A percentile compares a stretch with the other conserved stretches of the same genome.
Evolutionary conservation across 2,329 filamentous ascomycete genomes (phyloP).

Genomic region (Rhinocladiella mackenziei): DNA sequence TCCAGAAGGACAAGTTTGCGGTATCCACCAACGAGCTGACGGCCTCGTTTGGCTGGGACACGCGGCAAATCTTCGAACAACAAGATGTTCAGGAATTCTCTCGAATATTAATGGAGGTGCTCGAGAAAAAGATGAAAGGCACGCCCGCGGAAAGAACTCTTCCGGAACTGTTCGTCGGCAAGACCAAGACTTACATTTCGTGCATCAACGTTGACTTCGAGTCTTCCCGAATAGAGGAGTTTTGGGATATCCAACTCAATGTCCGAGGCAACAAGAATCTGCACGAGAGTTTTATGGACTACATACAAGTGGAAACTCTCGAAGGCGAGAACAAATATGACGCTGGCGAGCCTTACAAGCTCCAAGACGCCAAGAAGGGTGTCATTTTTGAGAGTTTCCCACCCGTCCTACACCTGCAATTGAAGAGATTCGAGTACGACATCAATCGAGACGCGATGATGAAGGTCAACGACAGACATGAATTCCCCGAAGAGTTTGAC

Average conservation of each 20-base stretch:
- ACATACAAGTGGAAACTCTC: conserved; percentile 92
- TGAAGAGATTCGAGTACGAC: conserved; percentile 98
- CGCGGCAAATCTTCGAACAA: conserved; percentile 95
- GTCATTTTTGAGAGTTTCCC: conserved; percentile 97
- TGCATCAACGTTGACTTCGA: conserved; percentile 99
- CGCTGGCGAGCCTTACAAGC: conserved; percentile 79
- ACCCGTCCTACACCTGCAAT: conserved; percentile 85
- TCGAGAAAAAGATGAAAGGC: conserved; percentile 98
- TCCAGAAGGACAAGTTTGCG: conserved; percentile 79
- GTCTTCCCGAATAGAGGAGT: conserved; percentile 91
- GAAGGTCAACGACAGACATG: conserved; percentile 66
- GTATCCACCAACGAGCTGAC: conserved; percentile 92
- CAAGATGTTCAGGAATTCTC: conserved; percentile 98
- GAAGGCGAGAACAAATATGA: conserved; percentile 99
- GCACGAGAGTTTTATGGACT: conserved; percentile 92
- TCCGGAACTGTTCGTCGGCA: conserved; percentile 88
- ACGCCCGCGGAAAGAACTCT: conserved; percentile 86
- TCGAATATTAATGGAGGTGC: conserved; percentile 91
- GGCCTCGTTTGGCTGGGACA: conserved; percentile 97
- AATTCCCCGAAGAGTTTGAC: conserved; percentile 49
- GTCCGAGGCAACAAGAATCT: conserved; percentile 90
- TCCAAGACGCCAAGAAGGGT: conserved; percentile 95
- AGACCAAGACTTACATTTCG: conserved; percentile 97
- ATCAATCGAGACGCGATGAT: conserved; percentile 95
- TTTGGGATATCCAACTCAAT: conserved; percentile 98